These are phyloP conservation scores for Teunomyces tritomae DNA, from an alignment of 805 yeast species.

Conservation along the genomic window DNA sequence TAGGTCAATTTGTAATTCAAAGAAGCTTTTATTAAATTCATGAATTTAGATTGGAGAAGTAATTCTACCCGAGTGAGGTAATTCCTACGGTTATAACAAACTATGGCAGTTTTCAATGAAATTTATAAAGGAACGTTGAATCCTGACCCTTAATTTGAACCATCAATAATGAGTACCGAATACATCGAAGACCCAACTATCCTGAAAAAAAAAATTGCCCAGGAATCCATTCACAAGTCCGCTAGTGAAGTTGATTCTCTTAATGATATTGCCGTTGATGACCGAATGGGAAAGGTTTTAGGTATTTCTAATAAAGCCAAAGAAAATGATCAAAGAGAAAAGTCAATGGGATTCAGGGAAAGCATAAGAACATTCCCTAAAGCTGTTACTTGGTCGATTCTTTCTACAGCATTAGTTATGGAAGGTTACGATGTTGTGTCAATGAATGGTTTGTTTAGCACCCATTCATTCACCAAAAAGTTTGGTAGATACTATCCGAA, in stretches of 20 bases:
- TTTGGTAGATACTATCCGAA: conserved; percentile 31
- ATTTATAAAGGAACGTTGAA: background rate
- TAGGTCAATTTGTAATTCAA: no score
- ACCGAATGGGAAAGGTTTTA: conserved; percentile 34
- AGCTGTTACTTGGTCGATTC: conserved; percentile 44
- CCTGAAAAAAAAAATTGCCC: conserved; percentile 7
- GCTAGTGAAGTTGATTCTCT: background rate
- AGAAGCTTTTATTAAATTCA: no score
- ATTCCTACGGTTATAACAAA: no score
- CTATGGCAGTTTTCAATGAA: background rate
- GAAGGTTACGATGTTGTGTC: conserved; percentile 44
- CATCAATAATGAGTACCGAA: conserved; percentile 11
- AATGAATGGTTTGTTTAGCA: conserved; percentile 35
- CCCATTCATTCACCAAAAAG: conserved; percentile 33
- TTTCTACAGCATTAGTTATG: conserved; percentile 40
- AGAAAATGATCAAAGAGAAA: conserved; percentile 32
- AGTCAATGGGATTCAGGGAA: conserved; percentile 32
- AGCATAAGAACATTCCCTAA: conserved; percentile 38
- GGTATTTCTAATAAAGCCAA: conserved; percentile 38
- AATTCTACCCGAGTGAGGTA: no score
- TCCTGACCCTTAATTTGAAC: background rate
- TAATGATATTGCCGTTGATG: conserved; percentile 15
- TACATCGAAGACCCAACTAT: conserved; percentile 19
- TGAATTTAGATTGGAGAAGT: no score
- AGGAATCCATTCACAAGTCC: background rate